A percentile compares a stretch with the other conserved stretches of the same genome.
Conservation (phyloP, 2,329 filamentous ascomycete species). For the Trichoderma brevicompactum region DNA sequence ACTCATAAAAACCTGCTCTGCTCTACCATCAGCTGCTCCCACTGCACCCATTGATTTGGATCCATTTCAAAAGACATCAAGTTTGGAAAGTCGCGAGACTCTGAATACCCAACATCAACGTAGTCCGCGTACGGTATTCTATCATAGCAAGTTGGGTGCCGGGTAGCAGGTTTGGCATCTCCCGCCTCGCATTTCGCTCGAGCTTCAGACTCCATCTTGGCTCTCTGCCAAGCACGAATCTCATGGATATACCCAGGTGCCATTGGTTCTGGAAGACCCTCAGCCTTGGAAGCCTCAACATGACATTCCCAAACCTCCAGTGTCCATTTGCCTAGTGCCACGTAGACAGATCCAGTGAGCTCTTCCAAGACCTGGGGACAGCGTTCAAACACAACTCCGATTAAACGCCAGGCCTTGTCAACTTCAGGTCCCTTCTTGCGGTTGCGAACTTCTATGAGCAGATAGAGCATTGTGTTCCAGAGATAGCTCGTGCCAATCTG, state of each 20-base stretch:
- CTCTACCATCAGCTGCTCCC: constrained; percentile 14
- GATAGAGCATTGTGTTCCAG: constrained; percentile 21
- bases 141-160: background rate
- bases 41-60: constrained; percentile 17
- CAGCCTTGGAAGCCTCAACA: background rate
- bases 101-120: background rate
- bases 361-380: constrained; percentile 1
- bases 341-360: constrained; percentile 7
- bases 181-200: background rate
- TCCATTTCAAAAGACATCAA: constrained; percentile 10
- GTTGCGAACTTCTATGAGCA: constrained; percentile 8
- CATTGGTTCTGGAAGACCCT: constrained; percentile 2
- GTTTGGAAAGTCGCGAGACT: background rate
- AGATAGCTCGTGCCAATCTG: constrained; percentile 22
- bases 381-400: background rate
- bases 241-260: constrained; percentile 2
- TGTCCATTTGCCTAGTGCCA: constrained; percentile 15
- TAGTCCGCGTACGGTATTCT: background rate
- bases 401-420: constrained; percentile 11
- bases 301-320: constrained; percentile 8
- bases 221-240: background rate
- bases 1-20: background rate
- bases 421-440: background rate
- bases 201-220: background rate
- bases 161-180: background rate